Conservation (phyloP, 768 basidiomycete genomes). For the Leccinum subtestaceum region DNA sequence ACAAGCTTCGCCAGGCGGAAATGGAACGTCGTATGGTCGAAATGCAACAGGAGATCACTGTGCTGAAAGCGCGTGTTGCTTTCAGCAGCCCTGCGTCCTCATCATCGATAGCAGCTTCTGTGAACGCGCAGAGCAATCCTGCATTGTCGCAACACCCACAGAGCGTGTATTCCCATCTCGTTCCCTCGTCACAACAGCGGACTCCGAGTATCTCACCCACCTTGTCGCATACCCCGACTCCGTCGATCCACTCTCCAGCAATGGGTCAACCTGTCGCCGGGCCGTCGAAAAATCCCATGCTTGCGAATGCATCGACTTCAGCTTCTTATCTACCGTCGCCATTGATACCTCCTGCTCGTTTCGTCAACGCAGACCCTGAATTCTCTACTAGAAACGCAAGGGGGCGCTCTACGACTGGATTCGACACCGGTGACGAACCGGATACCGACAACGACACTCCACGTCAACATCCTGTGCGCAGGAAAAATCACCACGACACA, state of each 20-base stretch:
- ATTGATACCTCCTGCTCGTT: conserved; percentile 17
- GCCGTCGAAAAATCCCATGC: conserved; percentile 2
- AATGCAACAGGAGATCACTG: conserved; percentile 52
- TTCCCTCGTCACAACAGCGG: conserved; percentile 22
- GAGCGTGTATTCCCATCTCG: conserved; percentile 3
- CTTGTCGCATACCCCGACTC: conserved; percentile 28
- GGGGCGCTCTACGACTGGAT: conserved; percentile 32
- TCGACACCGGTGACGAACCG: conserved; percentile 38
- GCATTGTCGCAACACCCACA: conserved; percentile 8
- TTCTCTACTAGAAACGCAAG: conserved; percentile 17
- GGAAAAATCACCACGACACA: conserved; percentile 60
- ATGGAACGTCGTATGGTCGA: conserved; percentile 54
- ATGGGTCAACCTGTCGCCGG: conserved; percentile 13
- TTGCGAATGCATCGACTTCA: conserved; percentile 6
- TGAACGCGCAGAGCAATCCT: conserved; percentile 1
- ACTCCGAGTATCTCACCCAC: conserved; percentile 32
- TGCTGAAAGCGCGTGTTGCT: conserved; percentile 42
- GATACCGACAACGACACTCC: conserved; percentile 37
- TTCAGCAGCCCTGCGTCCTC: conserved; percentile 17
- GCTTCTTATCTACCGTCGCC: conserved; percentile 15
- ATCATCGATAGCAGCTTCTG: conserved; percentile 2
- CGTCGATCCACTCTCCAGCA: conserved; percentile 19
- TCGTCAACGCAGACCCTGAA: conserved; percentile 16
- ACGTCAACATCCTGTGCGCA: conserved; percentile 36
- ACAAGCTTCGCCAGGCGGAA: conserved; percentile 51